Percentiles rank a stretch among this genome's conserved stretches.
These are phyloP conservation scores for Podaxis mareebaensis DNA, from an alignment of 768 basidiomycete species.

Conservation along the genomic window DNA sequence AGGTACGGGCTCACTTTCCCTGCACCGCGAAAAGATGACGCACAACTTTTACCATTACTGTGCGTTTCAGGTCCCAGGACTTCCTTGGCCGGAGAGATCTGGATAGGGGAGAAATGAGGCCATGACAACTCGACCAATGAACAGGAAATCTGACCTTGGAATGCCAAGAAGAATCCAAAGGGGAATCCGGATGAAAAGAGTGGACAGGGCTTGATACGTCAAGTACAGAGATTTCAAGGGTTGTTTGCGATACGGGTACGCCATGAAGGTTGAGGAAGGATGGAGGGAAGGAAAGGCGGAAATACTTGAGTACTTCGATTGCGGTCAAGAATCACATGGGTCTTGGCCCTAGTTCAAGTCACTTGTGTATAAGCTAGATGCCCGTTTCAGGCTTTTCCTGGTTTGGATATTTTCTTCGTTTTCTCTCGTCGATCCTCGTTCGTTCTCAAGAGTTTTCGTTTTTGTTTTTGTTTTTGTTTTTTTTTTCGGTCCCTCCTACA, in stretches of 20 bases:
- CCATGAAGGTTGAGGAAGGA: slow-evolving; percentile 23
- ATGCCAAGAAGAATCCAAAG: slow-evolving; percentile 44
- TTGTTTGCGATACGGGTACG: slow-evolving; percentile 38
- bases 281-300: neutral
- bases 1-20: slow-evolving; percentile 27
- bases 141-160: slow-evolving; percentile 30
- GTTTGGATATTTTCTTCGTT: too few relatives aligned
- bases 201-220: slow-evolving; percentile 39
- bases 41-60: slow-evolving; percentile 35
- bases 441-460: too few relatives aligned
- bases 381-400: too few relatives aligned
- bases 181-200: slow-evolving; percentile 46
- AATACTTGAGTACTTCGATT: neutral
- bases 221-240: slow-evolving; percentile 53
- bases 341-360: neutral
- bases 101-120: neutral
- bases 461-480: too few relatives aligned
- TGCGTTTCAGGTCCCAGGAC: slow-evolving; percentile 46
- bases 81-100: slow-evolving; percentile 45
- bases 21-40: slow-evolving; percentile 29
- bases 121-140: neutral
- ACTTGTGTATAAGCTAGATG: too few relatives aligned
- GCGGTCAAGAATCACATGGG: neutral
- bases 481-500: too few relatives aligned
- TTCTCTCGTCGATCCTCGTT: too few relatives aligned